Percentiles rank a stretch among this genome's conserved stretches.
These are phyloP conservation scores for Alternaria viburni DNA, from an alignment of 2,329 filamentous ascomycete genomes.

Conservation along the genomic window DNA sequence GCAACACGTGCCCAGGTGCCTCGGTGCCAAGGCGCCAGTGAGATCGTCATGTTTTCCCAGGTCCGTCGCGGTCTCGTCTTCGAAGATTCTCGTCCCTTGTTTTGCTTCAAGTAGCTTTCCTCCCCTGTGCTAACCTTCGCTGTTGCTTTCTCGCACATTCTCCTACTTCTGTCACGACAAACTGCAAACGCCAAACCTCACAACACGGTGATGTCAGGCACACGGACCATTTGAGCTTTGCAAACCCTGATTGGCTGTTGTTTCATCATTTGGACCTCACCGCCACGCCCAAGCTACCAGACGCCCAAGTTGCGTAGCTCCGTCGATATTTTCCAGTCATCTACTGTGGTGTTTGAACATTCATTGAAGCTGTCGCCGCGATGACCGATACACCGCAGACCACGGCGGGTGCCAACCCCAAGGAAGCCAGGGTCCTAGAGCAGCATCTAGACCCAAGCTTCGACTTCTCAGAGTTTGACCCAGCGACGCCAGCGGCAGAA, in stretches of 20 bases:
- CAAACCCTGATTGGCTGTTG: constrained; percentile 29
- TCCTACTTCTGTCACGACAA: constrained; percentile 4
- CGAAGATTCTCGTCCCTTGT: constrained; percentile 7
- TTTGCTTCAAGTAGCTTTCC: constrained; percentile 1
- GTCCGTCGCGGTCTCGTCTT: constrained; percentile 4
- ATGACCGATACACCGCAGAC: constrained; percentile 41
- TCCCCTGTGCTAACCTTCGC: background rate
- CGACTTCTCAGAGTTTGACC: constrained; percentile 53
- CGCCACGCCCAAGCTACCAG: constrained; percentile 18
- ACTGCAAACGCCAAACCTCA: background rate
- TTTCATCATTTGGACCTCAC: constrained; percentile 22
- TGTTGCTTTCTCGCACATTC: background rate
- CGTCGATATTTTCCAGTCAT: background rate
- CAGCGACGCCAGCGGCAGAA: constrained; percentile 29
- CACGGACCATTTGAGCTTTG: constrained; percentile 37
- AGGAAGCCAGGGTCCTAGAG: constrained; percentile 49
- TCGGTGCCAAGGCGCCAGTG: constrained; percentile 12
- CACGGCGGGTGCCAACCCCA: constrained; percentile 34
- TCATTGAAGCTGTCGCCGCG: background rate
- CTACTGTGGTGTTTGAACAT: background rate
- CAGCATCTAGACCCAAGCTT: constrained; percentile 50
- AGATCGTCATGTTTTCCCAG: constrained; percentile 19
- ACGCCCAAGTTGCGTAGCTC: constrained; percentile 5
- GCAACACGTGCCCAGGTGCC: constrained; percentile 20
- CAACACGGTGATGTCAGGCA: constrained; percentile 37